Evolutionary conservation across 1,139 yeast genomes (phyloP), one percentile per base, ranked within the genome.

Genomic region (Waltiozyma sp.): DNA sequence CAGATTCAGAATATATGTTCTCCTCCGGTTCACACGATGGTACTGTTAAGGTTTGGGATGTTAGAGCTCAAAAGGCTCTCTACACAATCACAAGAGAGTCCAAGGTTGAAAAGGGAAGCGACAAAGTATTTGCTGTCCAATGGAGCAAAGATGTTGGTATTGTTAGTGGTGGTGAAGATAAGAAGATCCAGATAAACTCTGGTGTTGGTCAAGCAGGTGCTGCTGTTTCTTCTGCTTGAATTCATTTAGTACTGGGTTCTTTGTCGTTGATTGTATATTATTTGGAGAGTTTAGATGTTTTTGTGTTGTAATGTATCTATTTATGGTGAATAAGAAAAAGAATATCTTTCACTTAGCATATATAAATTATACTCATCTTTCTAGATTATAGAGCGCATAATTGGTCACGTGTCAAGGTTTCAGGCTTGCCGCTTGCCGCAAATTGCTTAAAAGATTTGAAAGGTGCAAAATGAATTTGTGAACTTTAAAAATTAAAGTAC

Each of bases 1-100:
- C 95, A 11, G 75, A 74, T 49, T 82, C 79, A 53, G 84, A 77
- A 41, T 80, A 86, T 62, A 77, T 87, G 80, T 74, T 91, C 57
- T 78, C 87, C 19, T 84, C 95, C 8, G 95, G 84, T 16, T 87
- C 96, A 14, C 96, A 88, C 60, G 99, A 91, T 62, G 96, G 97
- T 23, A 84, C 95, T 2, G 93, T 84, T 38, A 81, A 88, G 55
- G 83, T 91, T 19, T 91, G 99, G 99, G 99, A 91, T 62, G 75
- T 89, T 13, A 77, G 99, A 57, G 83, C 96, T 2, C 85, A 80
- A 51, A 77, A 80, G 55, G 73, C 94, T n/a, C 69, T 88, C 66
- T 85, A 83, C 61, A 85, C 94, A n/a, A 77, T 89, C 42, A 75
- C 85, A 23, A 75, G 96, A 61, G 79, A 81, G 53, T 69, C 73